Evolutionary conservation across 1,284 basidiomycete genomes (phyloP).

Genomic region (Rhodotorula mucilaginosa): DNA sequence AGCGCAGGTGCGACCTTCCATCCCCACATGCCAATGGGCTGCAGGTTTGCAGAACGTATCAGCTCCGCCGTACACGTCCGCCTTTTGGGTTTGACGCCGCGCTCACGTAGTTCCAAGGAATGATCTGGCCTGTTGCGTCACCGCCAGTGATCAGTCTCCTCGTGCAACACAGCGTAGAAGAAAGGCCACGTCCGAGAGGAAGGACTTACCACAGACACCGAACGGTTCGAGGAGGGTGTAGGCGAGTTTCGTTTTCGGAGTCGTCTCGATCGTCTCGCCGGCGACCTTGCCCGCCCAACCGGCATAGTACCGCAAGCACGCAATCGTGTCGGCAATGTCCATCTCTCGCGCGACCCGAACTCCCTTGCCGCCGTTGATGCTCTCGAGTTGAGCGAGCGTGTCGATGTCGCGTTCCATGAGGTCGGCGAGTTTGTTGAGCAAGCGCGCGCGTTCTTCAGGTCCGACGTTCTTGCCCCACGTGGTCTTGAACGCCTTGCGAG

Average conservation of each 20-base stretch:
- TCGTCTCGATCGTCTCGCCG: constrained; percentile 36
- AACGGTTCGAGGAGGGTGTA: constrained; percentile 37
- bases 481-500: constrained; percentile 38
- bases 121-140: neutral
- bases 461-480: constrained; percentile 30
- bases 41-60: neutral
- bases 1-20: constrained; percentile 43
- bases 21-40: constrained; percentile 35
- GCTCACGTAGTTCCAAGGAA: constrained; percentile 1
- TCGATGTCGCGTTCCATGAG: constrained; percentile 37
- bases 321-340: constrained; percentile 32
- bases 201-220: constrained; percentile 28
- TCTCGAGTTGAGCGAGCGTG: constrained; percentile 32
- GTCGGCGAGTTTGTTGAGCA: constrained; percentile 38
- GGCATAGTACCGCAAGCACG: constrained; percentile 33
- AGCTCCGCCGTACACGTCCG: neutral
- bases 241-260: constrained; percentile 28
- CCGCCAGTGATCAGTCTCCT: neutral
- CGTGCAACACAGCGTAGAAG: neutral
- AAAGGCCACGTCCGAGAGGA: neutral
- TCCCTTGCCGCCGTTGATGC: constrained; percentile 34
- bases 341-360: constrained; percentile 31
- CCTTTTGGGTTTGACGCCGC: neutral
- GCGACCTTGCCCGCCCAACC: constrained; percentile 37
- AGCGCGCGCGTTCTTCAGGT: constrained; percentile 16